phyloP scores from a whole-genome alignment of 768 basidiomycete genomes.

The Amanita subjunquillea region DNA sequence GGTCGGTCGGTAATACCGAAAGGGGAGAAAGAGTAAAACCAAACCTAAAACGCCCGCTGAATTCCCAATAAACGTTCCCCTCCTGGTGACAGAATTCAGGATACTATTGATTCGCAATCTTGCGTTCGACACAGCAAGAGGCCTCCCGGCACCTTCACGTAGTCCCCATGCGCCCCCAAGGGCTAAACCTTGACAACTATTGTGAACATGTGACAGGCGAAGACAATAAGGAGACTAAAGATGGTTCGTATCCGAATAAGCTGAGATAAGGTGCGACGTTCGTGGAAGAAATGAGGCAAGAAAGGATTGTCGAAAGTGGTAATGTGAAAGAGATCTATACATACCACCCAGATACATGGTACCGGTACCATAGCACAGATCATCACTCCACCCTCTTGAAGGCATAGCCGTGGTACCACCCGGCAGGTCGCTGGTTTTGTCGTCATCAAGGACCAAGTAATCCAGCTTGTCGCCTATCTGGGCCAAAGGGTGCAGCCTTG shows the following conservation, averaged over 20 bases:
- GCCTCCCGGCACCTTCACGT: slow-evolving; percentile 85
- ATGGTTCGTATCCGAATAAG: slow-evolving; percentile 37
- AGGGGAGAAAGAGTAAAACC: slow-evolving; percentile 27
- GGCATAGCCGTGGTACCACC: slow-evolving; percentile 88
- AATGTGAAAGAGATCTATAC: slow-evolving; percentile 58
- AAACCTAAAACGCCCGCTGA: slow-evolving; percentile 94
- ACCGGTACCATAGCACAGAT: slow-evolving; percentile 98
- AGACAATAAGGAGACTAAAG: slow-evolving; percentile 73
- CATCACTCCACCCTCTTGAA: slow-evolving; percentile 97
- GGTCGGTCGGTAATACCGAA: slow-evolving; percentile 19
- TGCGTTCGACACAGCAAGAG: slow-evolving; percentile 75
- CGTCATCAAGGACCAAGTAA: slow-evolving; percentile 92
- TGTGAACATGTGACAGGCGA: slow-evolving; percentile 70
- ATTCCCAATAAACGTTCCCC: slow-evolving; percentile 97
- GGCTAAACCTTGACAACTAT: slow-evolving; percentile 69
- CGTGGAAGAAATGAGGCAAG: slow-evolving; percentile 39
- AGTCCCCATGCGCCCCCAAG: slow-evolving; percentile 94
- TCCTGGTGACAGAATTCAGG: slow-evolving; percentile 91
- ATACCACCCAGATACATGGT: slow-evolving; percentile 96
- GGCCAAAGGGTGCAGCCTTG: slow-evolving; percentile 89
- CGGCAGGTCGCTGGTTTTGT: slow-evolving; percentile 85
- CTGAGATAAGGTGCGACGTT: slow-evolving; percentile 60
- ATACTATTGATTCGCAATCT: slow-evolving; percentile 94
- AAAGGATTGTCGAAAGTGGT: slow-evolving; percentile 38
- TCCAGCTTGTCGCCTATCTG: slow-evolving; percentile 89